Evolutionary conservation across 1,284 basidiomycete genomes (phyloP).

Genomic region (Schizophyllum amplum): DNA sequence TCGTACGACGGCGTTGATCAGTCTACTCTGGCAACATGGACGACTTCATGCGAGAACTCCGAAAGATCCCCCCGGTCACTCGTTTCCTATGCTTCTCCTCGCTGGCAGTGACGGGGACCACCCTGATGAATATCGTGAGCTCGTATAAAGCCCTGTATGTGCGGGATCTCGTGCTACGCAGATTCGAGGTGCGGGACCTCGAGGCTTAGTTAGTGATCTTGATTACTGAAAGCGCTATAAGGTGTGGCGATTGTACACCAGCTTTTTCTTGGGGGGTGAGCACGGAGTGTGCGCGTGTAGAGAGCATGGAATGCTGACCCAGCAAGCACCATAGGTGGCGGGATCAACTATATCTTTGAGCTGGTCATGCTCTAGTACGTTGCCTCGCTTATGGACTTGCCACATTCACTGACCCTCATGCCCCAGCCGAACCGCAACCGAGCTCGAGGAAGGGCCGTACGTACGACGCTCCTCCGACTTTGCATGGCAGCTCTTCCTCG

Average conservation of each 20-base stretch:
- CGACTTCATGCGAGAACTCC: conserved; percentile 48
- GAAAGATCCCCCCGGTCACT: conserved; percentile 83
- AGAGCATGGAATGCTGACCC: neutral
- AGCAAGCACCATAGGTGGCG: conserved; percentile 31
- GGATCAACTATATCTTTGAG: conserved; percentile 64
- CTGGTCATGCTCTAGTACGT: conserved; percentile 72
- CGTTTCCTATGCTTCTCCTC: conserved; percentile 61
- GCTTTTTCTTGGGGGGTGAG: conserved; percentile 73
- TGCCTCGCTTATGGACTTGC: neutral
- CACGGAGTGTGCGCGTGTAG: conserved; percentile 7
- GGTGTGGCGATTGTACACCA: conserved; percentile 73
- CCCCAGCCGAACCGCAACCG: conserved; percentile 57
- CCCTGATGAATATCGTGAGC: conserved; percentile 48
- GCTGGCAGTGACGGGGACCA: conserved; percentile 53
- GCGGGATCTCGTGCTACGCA: conserved; percentile 34
- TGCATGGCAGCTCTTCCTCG: conserved; percentile 64
- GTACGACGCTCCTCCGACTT: conserved; percentile 56
- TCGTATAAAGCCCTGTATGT: conserved; percentile 53
- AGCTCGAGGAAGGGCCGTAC: conserved; percentile 60
- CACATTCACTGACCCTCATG: neutral
- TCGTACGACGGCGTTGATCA: too few species aligned
- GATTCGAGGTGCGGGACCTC: conserved; percentile 41
- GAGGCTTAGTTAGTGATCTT: neutral
- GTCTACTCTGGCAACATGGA: too few species aligned
- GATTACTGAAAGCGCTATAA: conserved; percentile 22